Percentiles rank a stretch among this genome's conserved stretches.
These are phyloP conservation scores for Haplosporangium sp. DNA, from an alignment of 371 early-diverging fungal species.

Conservation along the genomic window DNA sequence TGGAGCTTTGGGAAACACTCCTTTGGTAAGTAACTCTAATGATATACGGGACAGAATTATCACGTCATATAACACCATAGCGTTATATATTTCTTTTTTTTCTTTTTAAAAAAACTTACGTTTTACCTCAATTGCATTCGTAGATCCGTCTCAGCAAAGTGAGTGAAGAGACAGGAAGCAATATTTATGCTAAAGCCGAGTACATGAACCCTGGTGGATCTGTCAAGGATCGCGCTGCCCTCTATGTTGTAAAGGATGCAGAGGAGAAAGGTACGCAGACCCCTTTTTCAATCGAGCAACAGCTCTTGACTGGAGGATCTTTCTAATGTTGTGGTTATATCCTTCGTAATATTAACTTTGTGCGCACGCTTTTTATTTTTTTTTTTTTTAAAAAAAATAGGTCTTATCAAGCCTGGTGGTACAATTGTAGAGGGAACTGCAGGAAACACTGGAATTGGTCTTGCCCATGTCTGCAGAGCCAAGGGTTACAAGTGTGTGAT, in stretches of 20 bases:
- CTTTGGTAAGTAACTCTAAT: constrained; percentile 72
- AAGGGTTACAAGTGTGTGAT: constrained; percentile 97
- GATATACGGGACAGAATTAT: background rate
- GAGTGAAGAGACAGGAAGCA: constrained; percentile 88
- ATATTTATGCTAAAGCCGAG: constrained; percentile 94
- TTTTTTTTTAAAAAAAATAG: constrained; percentile 39
- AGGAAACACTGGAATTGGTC: constrained; percentile 97
- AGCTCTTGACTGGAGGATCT: background rate
- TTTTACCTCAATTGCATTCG: background rate
- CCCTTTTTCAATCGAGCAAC: background rate
- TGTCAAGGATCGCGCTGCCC: constrained; percentile 96
- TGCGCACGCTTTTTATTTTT: too few species aligned
- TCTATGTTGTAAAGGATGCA: constrained; percentile 93
- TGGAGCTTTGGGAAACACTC: constrained; percentile 96
- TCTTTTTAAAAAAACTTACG: background rate
- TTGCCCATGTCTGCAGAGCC: constrained; percentile 95
- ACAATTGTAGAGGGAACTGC: constrained; percentile 97
- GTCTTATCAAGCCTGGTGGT: constrained; percentile 89
- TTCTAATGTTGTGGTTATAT: background rate
- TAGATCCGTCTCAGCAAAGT: constrained; percentile 80
- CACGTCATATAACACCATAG: constrained; percentile 12
- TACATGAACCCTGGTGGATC: constrained; percentile 99
- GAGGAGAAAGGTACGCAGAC: constrained; percentile 72
- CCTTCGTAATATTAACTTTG: background rate
- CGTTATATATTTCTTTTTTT: too few species aligned